Base-by-base conservation (phyloP, 2,329 filamentous ascomycete species). In the Fusarium subtropicale region DNA sequence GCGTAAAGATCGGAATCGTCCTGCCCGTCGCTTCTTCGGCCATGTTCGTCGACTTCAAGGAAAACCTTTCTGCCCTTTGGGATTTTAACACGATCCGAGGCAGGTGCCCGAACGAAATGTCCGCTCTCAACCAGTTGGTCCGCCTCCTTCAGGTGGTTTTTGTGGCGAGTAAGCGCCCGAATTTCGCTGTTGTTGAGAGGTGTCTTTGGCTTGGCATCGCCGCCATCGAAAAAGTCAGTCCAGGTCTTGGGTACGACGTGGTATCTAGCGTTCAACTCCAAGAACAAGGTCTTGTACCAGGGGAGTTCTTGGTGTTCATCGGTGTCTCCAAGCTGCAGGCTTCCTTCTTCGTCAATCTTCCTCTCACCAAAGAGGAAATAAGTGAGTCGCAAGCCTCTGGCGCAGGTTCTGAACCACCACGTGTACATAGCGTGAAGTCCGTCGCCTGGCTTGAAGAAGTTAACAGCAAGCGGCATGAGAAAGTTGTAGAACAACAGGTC, bases 401-500 rank as follows among this genome's bases (percentile, higher is more conserved):
- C 96, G 76, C 94, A 97, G 73, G 88, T 89, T 71, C 91, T 90
- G 81, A 99, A 97, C 93, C 96, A 99, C 95, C 95, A 98, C 10
- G 90, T 90, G 77, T 97, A 99, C 84, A 97, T 91, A 56, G 86
- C 84, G 72, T 97, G 92, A 5, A 99, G 83, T 1, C 89, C 91
- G 75, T 97, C 92, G 53, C 92, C 93, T 3, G 95, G 94, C 76
- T 92, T 92, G 79, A 97, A 91, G 72, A 93, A 90, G 72, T 88
- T 91, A 71, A 98, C 88, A 15, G 94, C 90, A 50, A 97, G 82
- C 0, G 96, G 96, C 84, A 97, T 96, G 47, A 97, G 83, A 78
- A 97, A 97, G 79, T 98, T 98, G 85, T 97, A 99, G 77, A 98
- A 96, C 18, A 99, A 83, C 3, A 99, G 84, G 76, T 99, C 95